These are phyloP conservation scores for Tulasnella sp. DNA, from an alignment of 768 basidiomycete species.

Conservation along the genomic window DNA sequence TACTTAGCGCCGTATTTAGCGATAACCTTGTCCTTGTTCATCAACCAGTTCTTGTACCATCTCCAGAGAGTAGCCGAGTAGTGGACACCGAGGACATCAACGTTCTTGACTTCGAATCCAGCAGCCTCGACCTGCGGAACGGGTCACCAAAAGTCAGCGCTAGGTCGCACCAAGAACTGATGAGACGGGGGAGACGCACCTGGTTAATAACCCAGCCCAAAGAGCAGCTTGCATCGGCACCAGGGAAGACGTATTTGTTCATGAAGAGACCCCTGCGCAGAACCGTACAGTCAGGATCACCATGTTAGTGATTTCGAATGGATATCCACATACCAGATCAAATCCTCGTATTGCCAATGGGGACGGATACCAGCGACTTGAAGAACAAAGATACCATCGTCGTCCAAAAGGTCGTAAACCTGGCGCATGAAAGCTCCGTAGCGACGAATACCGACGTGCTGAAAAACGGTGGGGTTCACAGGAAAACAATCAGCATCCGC, in stretches of 20 bases:
- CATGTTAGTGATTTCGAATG: not conserved
- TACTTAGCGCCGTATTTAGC: slow-evolving; percentile 79
- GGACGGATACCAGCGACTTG: slow-evolving; percentile 97
- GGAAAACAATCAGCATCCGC: not conserved
- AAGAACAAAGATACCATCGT: slow-evolving; percentile 89
- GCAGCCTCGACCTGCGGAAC: slow-evolving; percentile 52
- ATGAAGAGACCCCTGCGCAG: slow-evolving; percentile 77
- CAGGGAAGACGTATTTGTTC: slow-evolving; percentile 99
- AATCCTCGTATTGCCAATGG: slow-evolving; percentile 96
- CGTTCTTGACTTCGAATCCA: slow-evolving; percentile 93
- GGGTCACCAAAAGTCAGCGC: not conserved
- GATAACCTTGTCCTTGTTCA: slow-evolving; percentile 82
- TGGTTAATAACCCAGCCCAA: slow-evolving; percentile 89
- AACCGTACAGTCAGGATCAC: not conserved
- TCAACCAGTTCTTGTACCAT: slow-evolving; percentile 98
- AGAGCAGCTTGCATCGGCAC: slow-evolving; percentile 92
- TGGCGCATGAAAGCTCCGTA: slow-evolving; percentile 84
- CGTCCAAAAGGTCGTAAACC: slow-evolving; percentile 87
- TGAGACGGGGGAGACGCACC: slow-evolving; percentile 34
- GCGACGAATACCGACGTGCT: slow-evolving; percentile 93
- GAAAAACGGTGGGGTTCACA: not conserved
- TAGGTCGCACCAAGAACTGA: not conserved
- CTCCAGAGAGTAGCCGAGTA: slow-evolving; percentile 83
- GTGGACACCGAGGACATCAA: slow-evolving; percentile 96
- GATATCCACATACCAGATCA: slow-evolving; percentile 61